A percentile compares a stretch with the other conserved stretches of the same genome.
These are phyloP conservation scores for Ceratocystis lukuohia DNA, from an alignment of 2,329 filamentous ascomycete genomes.

Conservation along the genomic window DNA sequence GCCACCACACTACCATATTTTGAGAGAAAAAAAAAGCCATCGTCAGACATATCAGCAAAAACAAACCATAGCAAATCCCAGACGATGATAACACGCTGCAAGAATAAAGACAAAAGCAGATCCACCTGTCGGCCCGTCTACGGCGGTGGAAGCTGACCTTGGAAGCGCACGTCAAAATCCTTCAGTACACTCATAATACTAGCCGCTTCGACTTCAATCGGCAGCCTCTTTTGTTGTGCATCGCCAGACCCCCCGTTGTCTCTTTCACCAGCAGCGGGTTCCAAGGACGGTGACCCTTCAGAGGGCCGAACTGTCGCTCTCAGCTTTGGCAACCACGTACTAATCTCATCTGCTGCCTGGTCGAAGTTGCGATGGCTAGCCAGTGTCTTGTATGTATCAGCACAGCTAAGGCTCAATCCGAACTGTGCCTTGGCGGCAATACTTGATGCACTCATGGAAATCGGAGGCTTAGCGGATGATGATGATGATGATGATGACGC, in stretches of 20 bases:
- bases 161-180: slow-evolving; percentile 66
- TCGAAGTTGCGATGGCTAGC: slow-evolving; percentile 65
- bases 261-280: slow-evolving; percentile 19
- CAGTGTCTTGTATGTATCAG: slow-evolving; percentile 66
- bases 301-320: slow-evolving; percentile 37
- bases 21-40: neutral
- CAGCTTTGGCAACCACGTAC: slow-evolving; percentile 62
- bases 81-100: neutral
- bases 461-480: slow-evolving; percentile 21
- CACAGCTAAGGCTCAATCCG: slow-evolving; percentile 53
- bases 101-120: neutral
- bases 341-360: slow-evolving; percentile 57
- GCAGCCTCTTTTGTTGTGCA: slow-evolving; percentile 31
- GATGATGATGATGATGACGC: slow-evolving; percentile 22
- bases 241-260: slow-evolving; percentile 4
- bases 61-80: neutral
- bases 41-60: slow-evolving; percentile 5
- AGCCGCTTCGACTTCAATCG: slow-evolving; percentile 67
- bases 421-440: slow-evolving; percentile 25
- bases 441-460: slow-evolving; percentile 12
- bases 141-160: slow-evolving; percentile 7
- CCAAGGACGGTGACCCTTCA: slow-evolving; percentile 24
- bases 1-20: slow-evolving; percentile 3
- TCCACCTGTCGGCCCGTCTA: neutral
- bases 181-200: slow-evolving; percentile 78